A percentile compares a stretch with the other conserved stretches of the same genome.
Conservation (phyloP, 1,284 basidiomycete genomes). For the Malassezia sp. region DNA sequence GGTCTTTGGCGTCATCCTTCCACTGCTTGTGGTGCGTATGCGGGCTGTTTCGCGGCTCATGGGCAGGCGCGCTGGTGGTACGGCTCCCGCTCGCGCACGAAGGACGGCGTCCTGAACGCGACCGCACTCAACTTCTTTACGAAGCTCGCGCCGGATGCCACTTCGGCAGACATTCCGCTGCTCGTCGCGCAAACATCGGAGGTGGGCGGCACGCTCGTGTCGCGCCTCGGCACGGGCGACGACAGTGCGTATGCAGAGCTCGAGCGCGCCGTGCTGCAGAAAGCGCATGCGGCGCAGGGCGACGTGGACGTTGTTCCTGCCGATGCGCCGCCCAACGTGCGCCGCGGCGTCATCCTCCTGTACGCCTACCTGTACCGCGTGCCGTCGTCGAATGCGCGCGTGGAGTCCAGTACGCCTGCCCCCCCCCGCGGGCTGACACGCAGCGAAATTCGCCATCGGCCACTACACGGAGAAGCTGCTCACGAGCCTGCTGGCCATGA, state of each 20-base stretch:
- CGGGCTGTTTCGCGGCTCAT: too few relatives aligned
- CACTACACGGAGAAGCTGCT: slow-evolving; percentile 52
- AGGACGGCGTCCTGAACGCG: slow-evolving; percentile 73
- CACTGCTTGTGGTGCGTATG: slow-evolving; percentile 74
- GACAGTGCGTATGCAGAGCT: slow-evolving; percentile 48
- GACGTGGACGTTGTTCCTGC: neutral
- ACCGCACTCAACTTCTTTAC: slow-evolving; percentile 88
- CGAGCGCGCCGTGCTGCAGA: slow-evolving; percentile 46
- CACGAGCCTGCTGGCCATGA: slow-evolving; percentile 69
- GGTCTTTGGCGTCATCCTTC: slow-evolving; percentile 73
- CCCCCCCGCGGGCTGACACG: neutral
- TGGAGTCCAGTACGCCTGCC: slow-evolving; percentile 10
- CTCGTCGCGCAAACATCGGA: slow-evolving; percentile 65
- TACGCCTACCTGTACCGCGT: slow-evolving; percentile 73
- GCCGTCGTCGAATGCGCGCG: slow-evolving; percentile 19
- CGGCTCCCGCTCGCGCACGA: slow-evolving; percentile 75
- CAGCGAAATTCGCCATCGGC: slow-evolving; percentile 26
- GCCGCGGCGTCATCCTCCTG: slow-evolving; percentile 52
- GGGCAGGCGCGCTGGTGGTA: slow-evolving; percentile 93
- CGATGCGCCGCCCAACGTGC: slow-evolving; percentile 18
- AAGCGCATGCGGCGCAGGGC: neutral
- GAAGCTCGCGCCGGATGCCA: slow-evolving; percentile 66
- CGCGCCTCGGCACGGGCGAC: slow-evolving; percentile 29
- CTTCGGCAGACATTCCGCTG: slow-evolving; percentile 62
- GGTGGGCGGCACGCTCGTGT: slow-evolving; percentile 53